Conservation (phyloP, 371 early-diverging fungal species). For the Zopfochytrium polystomum region DNA sequence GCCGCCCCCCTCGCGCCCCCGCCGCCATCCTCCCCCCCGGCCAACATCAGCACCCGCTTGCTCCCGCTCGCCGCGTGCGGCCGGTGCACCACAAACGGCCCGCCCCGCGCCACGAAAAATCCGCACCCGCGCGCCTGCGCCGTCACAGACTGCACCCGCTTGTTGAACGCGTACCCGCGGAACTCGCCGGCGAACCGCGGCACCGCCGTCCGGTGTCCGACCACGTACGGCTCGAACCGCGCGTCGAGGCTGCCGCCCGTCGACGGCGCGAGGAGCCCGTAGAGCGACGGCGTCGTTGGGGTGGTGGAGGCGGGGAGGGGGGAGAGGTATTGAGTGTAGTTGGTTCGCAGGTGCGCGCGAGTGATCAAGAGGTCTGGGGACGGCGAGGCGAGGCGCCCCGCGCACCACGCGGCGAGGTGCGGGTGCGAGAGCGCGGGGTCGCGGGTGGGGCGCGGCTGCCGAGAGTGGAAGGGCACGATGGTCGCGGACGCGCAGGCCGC, state of each 20-base stretch:
- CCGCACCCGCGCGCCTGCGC: slow-evolving; percentile 20
- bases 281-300: background rate
- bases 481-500: too few relatives aligned
- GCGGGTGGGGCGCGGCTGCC: too few relatives aligned
- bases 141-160: slow-evolving; percentile 27
- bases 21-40: slow-evolving; percentile 1
- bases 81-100: slow-evolving; percentile 32
- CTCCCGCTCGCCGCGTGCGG: slow-evolving; percentile 20
- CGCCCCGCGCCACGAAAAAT: slow-evolving; percentile 19
- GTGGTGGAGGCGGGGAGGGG: background rate
- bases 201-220: slow-evolving; percentile 14
- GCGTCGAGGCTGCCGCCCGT: too few relatives aligned
- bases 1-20: background rate
- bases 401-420: background rate
- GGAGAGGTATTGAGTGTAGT: background rate
- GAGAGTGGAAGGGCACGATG: too few relatives aligned
- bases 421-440: too few relatives aligned
- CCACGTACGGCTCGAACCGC: slow-evolving; percentile 31
- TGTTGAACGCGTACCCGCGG: slow-evolving; percentile 38
- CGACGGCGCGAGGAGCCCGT: too few relatives aligned
- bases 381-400: background rate
- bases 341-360: slow-evolving; percentile 6
- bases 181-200: slow-evolving; percentile 28
- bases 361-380: background rate
- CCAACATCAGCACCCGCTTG: slow-evolving; percentile 7